Evolutionary conservation across 2,329 filamentous ascomycete species (phyloP).

Genomic region (Exutisphaerella laricina): DNA sequence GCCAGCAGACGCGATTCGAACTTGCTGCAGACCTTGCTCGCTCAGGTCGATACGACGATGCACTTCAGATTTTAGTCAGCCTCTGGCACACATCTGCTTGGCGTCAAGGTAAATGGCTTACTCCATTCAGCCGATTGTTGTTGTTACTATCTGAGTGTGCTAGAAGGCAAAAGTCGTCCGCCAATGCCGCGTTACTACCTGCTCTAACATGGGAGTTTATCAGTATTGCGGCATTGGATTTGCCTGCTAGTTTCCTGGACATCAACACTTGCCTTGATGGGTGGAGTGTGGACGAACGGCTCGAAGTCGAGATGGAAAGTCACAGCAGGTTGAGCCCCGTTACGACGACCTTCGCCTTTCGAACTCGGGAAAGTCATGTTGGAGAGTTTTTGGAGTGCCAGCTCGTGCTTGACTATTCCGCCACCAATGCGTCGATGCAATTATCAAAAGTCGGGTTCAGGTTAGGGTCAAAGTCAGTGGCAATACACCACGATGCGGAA

Average conservation of each 20-base stretch:
- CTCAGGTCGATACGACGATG: slow-evolving; percentile 46
- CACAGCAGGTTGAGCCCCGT: slow-evolving; percentile 35
- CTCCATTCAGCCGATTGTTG: slow-evolving; percentile 49
- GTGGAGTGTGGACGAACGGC: slow-evolving; percentile 8
- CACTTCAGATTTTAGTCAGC: slow-evolving; percentile 46
- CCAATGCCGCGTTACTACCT: slow-evolving; percentile 44
- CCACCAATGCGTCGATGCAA: slow-evolving; percentile 20
- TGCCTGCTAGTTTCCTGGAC: slow-evolving; percentile 7
- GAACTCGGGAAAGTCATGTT: slow-evolving; percentile 52
- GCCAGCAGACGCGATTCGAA: slow-evolving; percentile 51
- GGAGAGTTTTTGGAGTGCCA: slow-evolving; percentile 55
- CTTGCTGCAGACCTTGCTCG: slow-evolving; percentile 51
- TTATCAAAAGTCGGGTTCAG: slow-evolving; percentile 19
- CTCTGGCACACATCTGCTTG: slow-evolving; percentile 55
- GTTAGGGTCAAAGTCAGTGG: slow-evolving; percentile 16
- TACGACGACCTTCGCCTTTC: slow-evolving; percentile 49
- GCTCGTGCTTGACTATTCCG: slow-evolving; percentile 47
- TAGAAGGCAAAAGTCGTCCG: slow-evolving; percentile 29
- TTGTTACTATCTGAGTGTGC: slow-evolving; percentile 51
- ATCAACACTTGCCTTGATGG: slow-evolving; percentile 19
- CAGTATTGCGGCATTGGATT: slow-evolving; percentile 10
- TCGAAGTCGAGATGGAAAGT: slow-evolving; percentile 20
- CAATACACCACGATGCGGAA: slow-evolving; percentile 14
- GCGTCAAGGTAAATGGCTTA: slow-evolving; percentile 57
- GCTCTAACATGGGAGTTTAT: slow-evolving; percentile 54